Evolutionary conservation across 768 basidiomycete species (phyloP), one percentile per base, ranked within the genome.

Genomic region (Lepiota subincarnata): DNA sequence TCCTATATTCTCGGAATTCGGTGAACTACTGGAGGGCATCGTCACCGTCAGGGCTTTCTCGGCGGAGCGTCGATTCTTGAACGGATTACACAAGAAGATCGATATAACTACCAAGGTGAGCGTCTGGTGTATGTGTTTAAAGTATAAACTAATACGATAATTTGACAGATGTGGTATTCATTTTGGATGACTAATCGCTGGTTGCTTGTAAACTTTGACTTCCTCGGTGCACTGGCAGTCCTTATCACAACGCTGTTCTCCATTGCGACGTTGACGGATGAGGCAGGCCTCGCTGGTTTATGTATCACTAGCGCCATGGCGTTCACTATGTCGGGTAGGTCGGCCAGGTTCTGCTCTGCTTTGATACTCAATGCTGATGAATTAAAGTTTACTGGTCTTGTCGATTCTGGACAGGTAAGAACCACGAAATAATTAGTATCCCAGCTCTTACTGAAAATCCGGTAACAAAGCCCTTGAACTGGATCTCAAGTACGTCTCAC

Each of bases 11-110:
- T 86, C 87, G 6, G 87, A 86, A 51, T 93, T 92, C 58, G 81
- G 82, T 11, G 91, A 92, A 62, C 68, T 94, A 8, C 67, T 96
- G 16, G 89, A 93, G 48, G 92, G 92, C 19, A 89, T 95, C 41
- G 89, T 93, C n/a, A 93, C 92, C 4, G 89, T 96, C 38, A 81
- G 94, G 53, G 94, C 94, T 0, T 98, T 96, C 70, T 86, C 88
- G 0, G 87, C 84, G 0, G 92, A 96, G 64, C 71, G 71, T 37
- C 72, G 81, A 4, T 96, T 98, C 76, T 71, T 94, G 59, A 79
- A 88, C 50, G 79, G 78, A 55, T 70, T 95, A 3, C 89, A 90
- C 63, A 59, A 59, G 1, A 91, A 89, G 64, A 78, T 93, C 26
- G 87, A 92, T 57, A 69, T 76, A 46, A 92, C 87, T n/a, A 92